Conservation (phyloP, 1,284 basidiomycete species). For the Heliocybe sulcata region DNA sequence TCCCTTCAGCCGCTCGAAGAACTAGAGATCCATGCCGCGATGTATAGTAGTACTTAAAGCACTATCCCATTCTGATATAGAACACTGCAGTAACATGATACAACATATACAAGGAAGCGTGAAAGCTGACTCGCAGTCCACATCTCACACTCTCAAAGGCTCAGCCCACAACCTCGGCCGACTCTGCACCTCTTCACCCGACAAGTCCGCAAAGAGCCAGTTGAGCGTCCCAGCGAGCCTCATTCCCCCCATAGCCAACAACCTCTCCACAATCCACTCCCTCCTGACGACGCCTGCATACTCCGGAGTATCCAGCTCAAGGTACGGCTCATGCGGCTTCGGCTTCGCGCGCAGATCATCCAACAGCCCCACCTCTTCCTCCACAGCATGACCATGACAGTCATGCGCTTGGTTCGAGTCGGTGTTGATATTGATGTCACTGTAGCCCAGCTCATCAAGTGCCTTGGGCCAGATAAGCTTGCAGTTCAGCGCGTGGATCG, state of each 20-base stretch:
- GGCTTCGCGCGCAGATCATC: background rate
- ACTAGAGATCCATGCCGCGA: too few species aligned
- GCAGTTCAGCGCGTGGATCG: slow-evolving; percentile 74
- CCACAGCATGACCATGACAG: slow-evolving; percentile 8
- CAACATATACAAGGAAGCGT: too few species aligned
- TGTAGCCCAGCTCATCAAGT: slow-evolving; percentile 42
- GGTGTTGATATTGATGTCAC: too few species aligned
- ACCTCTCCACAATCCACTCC: slow-evolving; percentile 70
- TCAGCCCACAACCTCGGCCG: background rate
- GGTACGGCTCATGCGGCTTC: slow-evolving; percentile 22
- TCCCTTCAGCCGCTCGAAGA: too few species aligned
- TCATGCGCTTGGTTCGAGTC: too few species aligned
- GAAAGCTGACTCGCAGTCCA: background rate
- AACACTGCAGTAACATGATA: too few species aligned
- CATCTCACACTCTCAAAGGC: background rate
- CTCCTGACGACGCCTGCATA: slow-evolving; percentile 68
- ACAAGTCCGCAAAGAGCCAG: slow-evolving; percentile 47
- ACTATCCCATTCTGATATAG: too few species aligned
- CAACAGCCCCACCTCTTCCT: slow-evolving; percentile 6
- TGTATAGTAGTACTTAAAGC: too few species aligned
- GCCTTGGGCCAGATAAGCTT: slow-evolving; percentile 70
- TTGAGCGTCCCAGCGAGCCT: slow-evolving; percentile 80
- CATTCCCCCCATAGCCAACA: slow-evolving; percentile 78
- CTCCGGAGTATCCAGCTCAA: slow-evolving; percentile 82
- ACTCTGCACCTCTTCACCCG: slow-evolving; percentile 2